These are phyloP conservation scores for Penicillium sumatraense DNA, from an alignment of 2,329 filamentous ascomycete species.

Conservation along the genomic window DNA sequence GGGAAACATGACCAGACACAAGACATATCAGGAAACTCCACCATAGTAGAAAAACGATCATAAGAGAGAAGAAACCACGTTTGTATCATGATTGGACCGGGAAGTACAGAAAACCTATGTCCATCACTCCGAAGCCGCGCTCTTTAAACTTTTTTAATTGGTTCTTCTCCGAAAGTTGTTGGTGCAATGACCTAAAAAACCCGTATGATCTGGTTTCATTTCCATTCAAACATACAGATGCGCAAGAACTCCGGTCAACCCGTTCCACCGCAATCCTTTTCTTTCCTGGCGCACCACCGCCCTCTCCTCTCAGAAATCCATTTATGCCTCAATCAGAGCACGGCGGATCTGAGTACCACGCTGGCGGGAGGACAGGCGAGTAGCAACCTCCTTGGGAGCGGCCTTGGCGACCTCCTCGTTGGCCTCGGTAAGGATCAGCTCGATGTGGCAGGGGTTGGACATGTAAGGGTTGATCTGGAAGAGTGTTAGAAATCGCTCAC, in stretches of 20 bases:
- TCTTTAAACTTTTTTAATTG: slow-evolving; percentile 36
- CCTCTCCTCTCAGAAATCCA: slow-evolving; percentile 35
- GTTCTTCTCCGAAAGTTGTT: slow-evolving; percentile 30
- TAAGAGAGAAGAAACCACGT: slow-evolving; percentile 28
- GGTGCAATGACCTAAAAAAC: slow-evolving; percentile 33
- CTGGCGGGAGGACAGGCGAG: slow-evolving; percentile 86
- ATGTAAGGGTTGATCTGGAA: slow-evolving; percentile 99
- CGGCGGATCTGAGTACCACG: slow-evolving; percentile 71
- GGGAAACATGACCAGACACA: not conserved
- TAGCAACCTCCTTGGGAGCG: slow-evolving; percentile 62
- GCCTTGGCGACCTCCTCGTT: slow-evolving; percentile 96
- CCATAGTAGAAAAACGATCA: slow-evolving; percentile 4
- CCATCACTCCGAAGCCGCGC: slow-evolving; percentile 28
- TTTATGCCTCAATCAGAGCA: slow-evolving; percentile 64
- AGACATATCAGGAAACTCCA: slow-evolving; percentile 1
- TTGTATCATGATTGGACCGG: slow-evolving; percentile 33
- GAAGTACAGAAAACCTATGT: slow-evolving; percentile 29
- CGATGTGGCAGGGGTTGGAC: slow-evolving; percentile 99
- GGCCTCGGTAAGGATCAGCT: slow-evolving; percentile 98
- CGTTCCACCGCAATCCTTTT: slow-evolving; percentile 34
- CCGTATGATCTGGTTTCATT: slow-evolving; percentile 34
- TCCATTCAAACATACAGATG: slow-evolving; percentile 35
- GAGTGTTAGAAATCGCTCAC: not conserved
- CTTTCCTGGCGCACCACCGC: slow-evolving; percentile 32
- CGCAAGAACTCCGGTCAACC: slow-evolving; percentile 44